These are phyloP conservation scores for Monilinia laxa DNA, from an alignment of 2,329 filamentous ascomycete species.

Conservation along the genomic window DNA sequence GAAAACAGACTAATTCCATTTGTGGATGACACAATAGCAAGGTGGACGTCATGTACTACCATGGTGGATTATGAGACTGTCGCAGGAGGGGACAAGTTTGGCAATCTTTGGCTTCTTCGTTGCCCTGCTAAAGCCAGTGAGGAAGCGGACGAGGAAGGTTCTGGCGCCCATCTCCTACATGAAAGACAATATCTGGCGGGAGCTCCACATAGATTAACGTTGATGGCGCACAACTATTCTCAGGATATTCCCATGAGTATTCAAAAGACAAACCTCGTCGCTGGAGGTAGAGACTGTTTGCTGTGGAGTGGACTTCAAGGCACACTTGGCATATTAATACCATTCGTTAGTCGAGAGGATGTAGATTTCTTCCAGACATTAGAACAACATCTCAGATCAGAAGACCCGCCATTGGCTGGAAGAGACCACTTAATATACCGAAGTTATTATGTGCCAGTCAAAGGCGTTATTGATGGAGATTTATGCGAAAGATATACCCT, in stretches of 20 bases:
- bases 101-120: slow-evolving; percentile 90
- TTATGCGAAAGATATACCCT: slow-evolving; percentile 88
- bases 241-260: slow-evolving; percentile 92
- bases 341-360: slow-evolving; percentile 87
- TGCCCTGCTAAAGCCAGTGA: slow-evolving; percentile 83
- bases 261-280: slow-evolving; percentile 83
- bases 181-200: slow-evolving; percentile 89
- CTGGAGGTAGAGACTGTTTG: slow-evolving; percentile 86
- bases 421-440: slow-evolving; percentile 95
- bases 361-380: slow-evolving; percentile 97
- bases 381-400: slow-evolving; percentile 81
- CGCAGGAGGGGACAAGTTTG: slow-evolving; percentile 95
- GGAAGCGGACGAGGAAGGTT: slow-evolving; percentile 88
- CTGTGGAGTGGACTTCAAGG: slow-evolving; percentile 95
- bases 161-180: slow-evolving; percentile 86
- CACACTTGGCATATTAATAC: slow-evolving; percentile 88
- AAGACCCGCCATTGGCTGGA: slow-evolving; percentile 85
- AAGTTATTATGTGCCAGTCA: slow-evolving; percentile 93
- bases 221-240: slow-evolving; percentile 85
- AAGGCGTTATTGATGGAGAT: slow-evolving; percentile 95
- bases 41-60: slow-evolving; percentile 86
- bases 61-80: slow-evolving; percentile 98
- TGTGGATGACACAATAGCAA: slow-evolving; percentile 81
- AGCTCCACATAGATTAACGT: slow-evolving; percentile 76
- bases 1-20: slow-evolving; percentile 93